Base-by-base conservation (phyloP, 208 protist species). In the Trypanosoma melophagium region DNA sequence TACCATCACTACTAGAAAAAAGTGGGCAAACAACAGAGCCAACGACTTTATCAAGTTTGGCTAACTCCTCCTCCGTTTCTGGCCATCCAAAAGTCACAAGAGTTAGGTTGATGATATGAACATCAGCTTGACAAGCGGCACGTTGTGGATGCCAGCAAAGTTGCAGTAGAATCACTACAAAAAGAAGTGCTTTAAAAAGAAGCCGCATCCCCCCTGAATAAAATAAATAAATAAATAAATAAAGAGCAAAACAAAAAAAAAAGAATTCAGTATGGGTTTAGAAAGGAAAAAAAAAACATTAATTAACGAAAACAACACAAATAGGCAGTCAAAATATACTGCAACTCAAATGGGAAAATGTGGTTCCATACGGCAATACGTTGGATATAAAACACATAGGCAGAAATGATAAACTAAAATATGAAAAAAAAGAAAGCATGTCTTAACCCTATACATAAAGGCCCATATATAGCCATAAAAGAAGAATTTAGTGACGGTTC, bases 21-120 rank as follows among this genome's bases (percentile, higher is more conserved):
- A 40, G 51, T 16, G n/a, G 44, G 35, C 80, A 87, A n/a, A 84
- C 64, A 38, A 74, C 76, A 16, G 44, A 62, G 25, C 51, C 74
- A 7, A 81, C 79, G 2, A 53, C 56, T 10, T 61, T 4, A 4
- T 19, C 64, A 14, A 81, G 40, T 2, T n/a, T 31, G 0, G 19
- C 13, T 3, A 85, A 61, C 0, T 24, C 67, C 0, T 22, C 56
- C 3, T 71, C 64, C 13, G 59, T 77, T 12, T 25, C 24, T 9
- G 78, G 85, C 79, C 79, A 83, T 9, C 76, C 80, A 22, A 59
- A 58, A 16, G 69, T 59, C 1, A 71, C 67, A 13, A 75, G 79
- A 35, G 25, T 75, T 21, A 91, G 61, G 3, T 50, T 58, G 10
- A 41, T 45, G 19, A 52, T 31, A 22, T 66, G 66, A 9, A 59